Conservation (phyloP, 139 green algal species). For the Yamagishiella unicocca region DNA sequence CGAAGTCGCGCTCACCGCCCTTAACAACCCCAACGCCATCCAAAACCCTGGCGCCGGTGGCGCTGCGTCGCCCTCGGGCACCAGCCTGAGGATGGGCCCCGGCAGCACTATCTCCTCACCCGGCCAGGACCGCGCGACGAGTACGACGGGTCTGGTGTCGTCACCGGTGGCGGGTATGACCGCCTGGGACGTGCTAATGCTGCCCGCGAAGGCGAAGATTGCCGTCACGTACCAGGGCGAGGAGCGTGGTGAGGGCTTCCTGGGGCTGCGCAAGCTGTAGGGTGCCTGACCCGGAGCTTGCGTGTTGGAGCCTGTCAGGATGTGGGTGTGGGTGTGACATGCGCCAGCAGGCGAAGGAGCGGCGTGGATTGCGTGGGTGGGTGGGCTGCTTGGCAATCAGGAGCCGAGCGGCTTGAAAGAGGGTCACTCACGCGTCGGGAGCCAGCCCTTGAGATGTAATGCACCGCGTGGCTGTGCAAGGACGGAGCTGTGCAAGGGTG, state of each 20-base stretch:
- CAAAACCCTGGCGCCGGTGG: not conserved
- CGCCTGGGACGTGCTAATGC: conserved; percentile 26
- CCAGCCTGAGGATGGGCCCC: not conserved
- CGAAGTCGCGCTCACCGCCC: conserved; percentile 30
- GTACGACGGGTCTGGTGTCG: conserved; percentile 25
- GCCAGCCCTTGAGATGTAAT: too few species aligned
- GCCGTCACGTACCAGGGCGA: conserved; percentile 45
- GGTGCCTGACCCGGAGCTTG: too few species aligned
- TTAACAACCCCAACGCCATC: not conserved
- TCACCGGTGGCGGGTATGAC: conserved; percentile 15
- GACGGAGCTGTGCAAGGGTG: too few species aligned
- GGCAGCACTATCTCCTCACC: not conserved
- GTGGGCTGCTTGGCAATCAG: too few species aligned
- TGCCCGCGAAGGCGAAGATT: conserved; percentile 41
- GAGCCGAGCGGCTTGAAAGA: too few species aligned
- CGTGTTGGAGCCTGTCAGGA: too few species aligned
- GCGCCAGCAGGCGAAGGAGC: too few species aligned
- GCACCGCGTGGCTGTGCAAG: too few species aligned
- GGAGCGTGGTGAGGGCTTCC: conserved; percentile 45
- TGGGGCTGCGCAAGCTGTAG: conserved; percentile 38
- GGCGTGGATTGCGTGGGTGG: too few species aligned
- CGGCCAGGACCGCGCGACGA: conserved; percentile 13
- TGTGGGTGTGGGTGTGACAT: too few species aligned
- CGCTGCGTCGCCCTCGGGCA: not conserved
- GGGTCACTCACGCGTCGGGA: too few species aligned